Conservation (phyloP, 169 alveolate genomes). For the Cyclospora cayetanensis region DNA sequence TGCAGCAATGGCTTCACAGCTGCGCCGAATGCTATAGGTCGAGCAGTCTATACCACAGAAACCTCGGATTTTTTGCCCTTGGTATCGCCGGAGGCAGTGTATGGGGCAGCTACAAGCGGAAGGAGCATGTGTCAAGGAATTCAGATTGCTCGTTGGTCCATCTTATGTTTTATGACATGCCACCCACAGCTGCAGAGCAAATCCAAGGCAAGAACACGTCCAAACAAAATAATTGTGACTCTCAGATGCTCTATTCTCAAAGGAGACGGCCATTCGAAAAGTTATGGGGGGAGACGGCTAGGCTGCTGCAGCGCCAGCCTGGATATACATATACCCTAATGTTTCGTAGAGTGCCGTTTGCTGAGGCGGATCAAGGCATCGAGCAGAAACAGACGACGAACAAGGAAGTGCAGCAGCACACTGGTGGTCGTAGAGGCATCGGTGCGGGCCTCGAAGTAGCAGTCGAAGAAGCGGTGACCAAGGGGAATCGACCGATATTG, state of each 20-base stretch:
- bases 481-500: neutral
- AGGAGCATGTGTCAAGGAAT: conserved; percentile 2
- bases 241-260: neutral
- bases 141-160: conserved; percentile 41
- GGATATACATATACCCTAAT: conserved; percentile 43
- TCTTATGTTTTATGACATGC: conserved; percentile 3
- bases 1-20: conserved; percentile 18
- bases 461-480: neutral
- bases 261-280: conserved; percentile 6
- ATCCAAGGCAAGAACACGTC: neutral
- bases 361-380: conserved; percentile 4
- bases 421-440: conserved; percentile 1
- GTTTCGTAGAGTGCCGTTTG: neutral
- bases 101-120: conserved; percentile 2
- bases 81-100: conserved; percentile 38
- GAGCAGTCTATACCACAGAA: conserved; percentile 47
- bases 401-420: neutral
- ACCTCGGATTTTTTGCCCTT: conserved; percentile 27
- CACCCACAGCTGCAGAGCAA: neutral
- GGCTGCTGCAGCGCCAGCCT: conserved; percentile 52
- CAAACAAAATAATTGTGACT: neutral
- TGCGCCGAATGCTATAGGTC: conserved; percentile 6
- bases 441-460: conserved; percentile 33
- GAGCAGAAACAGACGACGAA: neutral
- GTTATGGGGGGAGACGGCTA: conserved; percentile 29